Evolutionary conservation across 257 asterid species (phyloP).

Genomic region (Solanum medicagineum): DNA sequence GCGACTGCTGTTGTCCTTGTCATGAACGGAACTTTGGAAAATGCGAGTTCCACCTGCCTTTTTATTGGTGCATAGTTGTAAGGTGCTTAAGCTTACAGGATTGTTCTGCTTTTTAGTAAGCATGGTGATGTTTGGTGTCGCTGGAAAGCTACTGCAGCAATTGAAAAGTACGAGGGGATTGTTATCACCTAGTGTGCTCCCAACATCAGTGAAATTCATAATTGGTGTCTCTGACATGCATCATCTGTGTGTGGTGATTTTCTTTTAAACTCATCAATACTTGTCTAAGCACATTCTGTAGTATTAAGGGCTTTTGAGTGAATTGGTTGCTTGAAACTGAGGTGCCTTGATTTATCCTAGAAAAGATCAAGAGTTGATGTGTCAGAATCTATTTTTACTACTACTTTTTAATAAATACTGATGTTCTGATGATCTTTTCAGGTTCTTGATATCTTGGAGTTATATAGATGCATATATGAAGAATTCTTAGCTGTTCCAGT

Average conservation of each 20-base stretch:
- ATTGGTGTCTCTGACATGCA: neutral
- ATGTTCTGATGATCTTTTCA: neutral
- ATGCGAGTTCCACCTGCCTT: neutral
- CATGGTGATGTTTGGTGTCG: neutral
- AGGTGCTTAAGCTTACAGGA: neutral
- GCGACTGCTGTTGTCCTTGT: neutral
- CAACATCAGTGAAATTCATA: neutral
- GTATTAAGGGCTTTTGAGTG: neutral
- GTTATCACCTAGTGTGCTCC: neutral
- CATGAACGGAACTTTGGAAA: neutral
- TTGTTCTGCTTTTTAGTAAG: neutral
- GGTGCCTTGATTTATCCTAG: neutral
- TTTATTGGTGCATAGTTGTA: neutral
- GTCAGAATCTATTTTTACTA: neutral
- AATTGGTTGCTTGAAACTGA: neutral
- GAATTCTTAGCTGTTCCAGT: slow-evolving; percentile 2
- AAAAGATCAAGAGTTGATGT: neutral
- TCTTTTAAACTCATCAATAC: neutral
- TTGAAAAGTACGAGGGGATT: neutral
- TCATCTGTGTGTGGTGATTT: neutral
- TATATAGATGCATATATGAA: neutral
- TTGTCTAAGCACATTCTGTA: neutral
- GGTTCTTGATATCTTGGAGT: neutral
- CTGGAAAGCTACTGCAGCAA: neutral
- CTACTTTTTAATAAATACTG: neutral